These are phyloP conservation scores for Ajuga chamaepitys DNA, from an alignment of 257 asterid genomes.

Conservation along the genomic window DNA sequence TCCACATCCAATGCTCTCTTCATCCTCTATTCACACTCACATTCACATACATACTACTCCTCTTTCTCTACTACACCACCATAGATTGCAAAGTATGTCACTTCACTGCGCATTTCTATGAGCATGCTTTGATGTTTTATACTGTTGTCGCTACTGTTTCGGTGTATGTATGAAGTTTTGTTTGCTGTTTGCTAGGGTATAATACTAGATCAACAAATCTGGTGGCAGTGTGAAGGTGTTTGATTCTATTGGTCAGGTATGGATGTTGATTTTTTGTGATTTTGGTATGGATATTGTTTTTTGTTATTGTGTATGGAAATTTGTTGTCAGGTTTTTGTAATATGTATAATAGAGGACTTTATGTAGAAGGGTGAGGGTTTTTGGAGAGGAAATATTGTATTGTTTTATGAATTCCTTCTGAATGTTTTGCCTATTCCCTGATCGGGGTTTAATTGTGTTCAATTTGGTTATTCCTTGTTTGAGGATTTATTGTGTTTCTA, in stretches of 20 bases:
- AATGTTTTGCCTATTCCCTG: not conserved
- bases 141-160: not conserved
- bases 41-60: not conserved
- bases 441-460: constrained; percentile 9
- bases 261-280: not conserved
- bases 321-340: not conserved
- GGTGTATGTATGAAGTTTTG: not conserved
- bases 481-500: constrained; percentile 8
- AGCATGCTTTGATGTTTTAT: not conserved
- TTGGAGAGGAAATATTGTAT: not conserved
- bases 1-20: constrained; percentile 23
- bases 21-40: constrained; percentile 9
- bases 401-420: not conserved
- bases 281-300: constrained; percentile 1
- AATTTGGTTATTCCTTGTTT: constrained; percentile 2
- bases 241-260: not conserved
- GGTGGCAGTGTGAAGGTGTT: constrained; percentile 6
- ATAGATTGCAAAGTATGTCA: constrained; percentile 1
- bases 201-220: constrained; percentile 1
- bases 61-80: not conserved
- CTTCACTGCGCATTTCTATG: constrained; percentile 1
- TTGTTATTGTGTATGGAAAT: not conserved
- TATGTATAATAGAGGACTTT: not conserved
- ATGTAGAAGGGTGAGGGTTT: not conserved
- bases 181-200: not conserved